These are phyloP conservation scores for Xylaria palmicola DNA, from an alignment of 495 filamentous ascomycete species.

Conservation along the genomic window DNA sequence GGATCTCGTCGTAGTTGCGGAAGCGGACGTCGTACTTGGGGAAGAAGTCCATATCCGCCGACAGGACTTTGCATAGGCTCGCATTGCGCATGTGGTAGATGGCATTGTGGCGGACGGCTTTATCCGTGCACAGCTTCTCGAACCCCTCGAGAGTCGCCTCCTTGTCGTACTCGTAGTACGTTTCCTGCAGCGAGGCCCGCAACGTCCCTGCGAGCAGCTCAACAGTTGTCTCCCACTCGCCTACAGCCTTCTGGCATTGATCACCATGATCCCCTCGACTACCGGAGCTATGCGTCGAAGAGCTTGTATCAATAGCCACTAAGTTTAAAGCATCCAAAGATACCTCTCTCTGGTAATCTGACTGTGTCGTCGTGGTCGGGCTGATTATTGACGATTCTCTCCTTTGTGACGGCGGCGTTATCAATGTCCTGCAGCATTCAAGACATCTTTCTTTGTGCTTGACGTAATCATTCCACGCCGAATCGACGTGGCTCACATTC, in stretches of 20 bases:
- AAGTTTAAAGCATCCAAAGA: background rate
- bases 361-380: constrained; percentile 4
- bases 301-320: background rate
- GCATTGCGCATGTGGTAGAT: constrained; percentile 33
- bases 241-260: constrained; percentile 25
- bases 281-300: constrained; percentile 5
- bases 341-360: background rate
- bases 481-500: constrained; percentile 29
- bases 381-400: constrained; percentile 1
- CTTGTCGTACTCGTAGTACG: constrained; percentile 33
- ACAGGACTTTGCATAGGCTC: constrained; percentile 33
- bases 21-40: constrained; percentile 24
- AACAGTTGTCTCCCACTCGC: constrained; percentile 33
- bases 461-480: constrained; percentile 31
- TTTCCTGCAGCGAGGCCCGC: constrained; percentile 25
- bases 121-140: constrained; percentile 27
- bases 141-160: constrained; percentile 26
- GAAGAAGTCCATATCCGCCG: constrained; percentile 30
- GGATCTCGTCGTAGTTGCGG: constrained; percentile 28
- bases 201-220: constrained; percentile 27
- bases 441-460: constrained; percentile 26
- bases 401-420: background rate
- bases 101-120: constrained; percentile 21
- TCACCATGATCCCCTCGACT: constrained; percentile 4
- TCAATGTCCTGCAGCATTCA: constrained; percentile 25